Evolutionary conservation across 768 basidiomycete genomes (phyloP).

Genomic region (Leccinum incarnatum): DNA sequence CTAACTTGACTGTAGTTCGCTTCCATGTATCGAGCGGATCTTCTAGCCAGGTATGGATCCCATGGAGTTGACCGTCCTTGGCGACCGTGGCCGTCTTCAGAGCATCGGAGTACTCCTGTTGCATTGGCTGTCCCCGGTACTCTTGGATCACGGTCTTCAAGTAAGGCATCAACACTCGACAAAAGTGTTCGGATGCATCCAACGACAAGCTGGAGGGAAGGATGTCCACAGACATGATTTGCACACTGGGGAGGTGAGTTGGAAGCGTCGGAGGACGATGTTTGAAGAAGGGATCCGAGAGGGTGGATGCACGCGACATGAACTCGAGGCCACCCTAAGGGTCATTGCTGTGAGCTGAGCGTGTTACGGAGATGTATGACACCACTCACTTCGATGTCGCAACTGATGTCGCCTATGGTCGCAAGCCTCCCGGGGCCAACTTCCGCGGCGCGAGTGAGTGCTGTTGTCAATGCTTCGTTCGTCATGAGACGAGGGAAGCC

Average conservation of each 20-base stretch:
- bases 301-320: slow-evolving; percentile 70
- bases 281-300: slow-evolving; percentile 71
- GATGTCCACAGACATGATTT: slow-evolving; percentile 90
- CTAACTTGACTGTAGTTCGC: slow-evolving; percentile 5
- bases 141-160: slow-evolving; percentile 52
- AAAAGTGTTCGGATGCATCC: slow-evolving; percentile 81
- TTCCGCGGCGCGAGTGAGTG: slow-evolving; percentile 47
- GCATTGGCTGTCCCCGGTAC: slow-evolving; percentile 32
- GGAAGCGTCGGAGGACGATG: slow-evolving; percentile 42
- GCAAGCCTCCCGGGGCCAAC: slow-evolving; percentile 58
- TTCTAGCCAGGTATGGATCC: slow-evolving; percentile 57
- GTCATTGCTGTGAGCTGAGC: not conserved
- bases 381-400: slow-evolving; percentile 67
- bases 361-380: not conserved
- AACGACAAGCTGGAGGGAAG: slow-evolving; percentile 80
- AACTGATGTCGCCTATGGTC: slow-evolving; percentile 84
- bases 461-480: slow-evolving; percentile 53
- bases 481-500: slow-evolving; percentile 79
- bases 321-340: slow-evolving; percentile 82
- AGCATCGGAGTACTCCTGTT: slow-evolving; percentile 38
- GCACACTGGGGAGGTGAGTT: slow-evolving; percentile 50
- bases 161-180: slow-evolving; percentile 62
- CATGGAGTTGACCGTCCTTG: slow-evolving; percentile 49
- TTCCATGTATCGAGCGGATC: slow-evolving; percentile 47
- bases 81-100: slow-evolving; percentile 75